phyloP scores from a whole-genome alignment of 108 stramenopile genomes.

The Skeletonema tropicum region DNA sequence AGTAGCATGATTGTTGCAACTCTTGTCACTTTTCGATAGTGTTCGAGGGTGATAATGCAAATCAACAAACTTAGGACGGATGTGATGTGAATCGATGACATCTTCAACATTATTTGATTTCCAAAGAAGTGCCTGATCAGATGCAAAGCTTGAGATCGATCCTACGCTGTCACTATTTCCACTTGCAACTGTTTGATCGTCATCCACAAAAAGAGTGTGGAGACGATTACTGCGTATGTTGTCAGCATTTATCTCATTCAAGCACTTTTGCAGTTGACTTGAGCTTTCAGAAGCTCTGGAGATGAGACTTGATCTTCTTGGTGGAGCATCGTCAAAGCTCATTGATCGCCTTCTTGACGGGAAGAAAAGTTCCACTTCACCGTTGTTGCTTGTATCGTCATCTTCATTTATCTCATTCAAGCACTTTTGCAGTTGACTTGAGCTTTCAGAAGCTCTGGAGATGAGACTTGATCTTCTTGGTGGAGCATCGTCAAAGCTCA shows the following conservation, averaged over 20 bases:
- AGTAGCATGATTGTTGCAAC: not conserved
- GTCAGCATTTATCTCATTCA: too few relatives aligned
- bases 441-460: not conserved
- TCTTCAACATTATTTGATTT: not conserved
- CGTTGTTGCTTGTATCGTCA: not conserved
- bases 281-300: not conserved
- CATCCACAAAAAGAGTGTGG: not conserved
- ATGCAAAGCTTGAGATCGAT: not conserved
- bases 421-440: not conserved
- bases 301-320: too few relatives aligned
- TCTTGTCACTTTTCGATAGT: not conserved
- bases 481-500: not conserved
- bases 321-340: too few relatives aligned
- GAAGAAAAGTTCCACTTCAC: too few relatives aligned
- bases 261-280: too few relatives aligned
- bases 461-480: not conserved
- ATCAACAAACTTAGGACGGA: not conserved
- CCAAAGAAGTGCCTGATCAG: not conserved
- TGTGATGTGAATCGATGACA: not conserved
- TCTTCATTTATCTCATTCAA: not conserved
- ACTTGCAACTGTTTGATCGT: not conserved
- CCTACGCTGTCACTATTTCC: not conserved
- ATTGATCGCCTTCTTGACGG: too few relatives aligned
- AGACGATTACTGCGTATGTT: not conserved
- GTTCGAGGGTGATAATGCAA: not conserved